Base-by-base conservation (phyloP, 2,329 filamentous ascomycete genomes). In the Ophioceras dolichostomum region DNA sequence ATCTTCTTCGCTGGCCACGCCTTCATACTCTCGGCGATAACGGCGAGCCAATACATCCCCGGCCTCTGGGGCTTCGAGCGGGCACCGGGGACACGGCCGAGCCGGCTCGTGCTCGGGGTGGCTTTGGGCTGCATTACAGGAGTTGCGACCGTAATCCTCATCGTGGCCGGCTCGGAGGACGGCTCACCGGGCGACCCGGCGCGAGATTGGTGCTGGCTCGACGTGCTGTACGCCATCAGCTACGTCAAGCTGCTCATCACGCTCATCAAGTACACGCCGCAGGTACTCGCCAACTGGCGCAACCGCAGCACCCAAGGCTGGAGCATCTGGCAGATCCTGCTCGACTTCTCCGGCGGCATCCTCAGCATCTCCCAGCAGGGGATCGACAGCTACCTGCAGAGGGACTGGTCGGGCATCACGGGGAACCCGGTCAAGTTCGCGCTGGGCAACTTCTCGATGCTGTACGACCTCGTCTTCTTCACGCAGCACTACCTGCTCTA, bases 351-450 rank as follows among this genome's bases (percentile, higher is more conserved):
- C 1, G 91, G 91, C 27, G 87, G 89, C 26, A 53, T 91, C 14
- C 64, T 96, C 35, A 94, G 85, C 41, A 69, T 95, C 37, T 61
- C 73, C 3, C 91, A 98, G 59, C 71, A 94, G 43, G 62, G 79
- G 17, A 78, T 96, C 43, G 91, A 96, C 61, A 87, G 85, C 41
- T 85, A 80, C 41, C 61, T 93, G 27, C 79, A 91, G 56, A 71
- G 70, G 39, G 86, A 94, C 61, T 95, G 89, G 88, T 83, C 79
- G 34, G 91, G 89, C 17, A 68, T 96, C 40, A 87, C 80, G 0
- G 89, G 88, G 1, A 96, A 96, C 56, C 85, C 87, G 1, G 80
- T 91, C 48, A 98, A 96, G 62, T 76, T 96, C 41, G 76, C 79
- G 3, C 68, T 96, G 30, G 83, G 84, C 12, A 89, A 94, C 51